Conservation (phyloP, 345 rosid species). For the Gossypium longicalyx region DNA sequence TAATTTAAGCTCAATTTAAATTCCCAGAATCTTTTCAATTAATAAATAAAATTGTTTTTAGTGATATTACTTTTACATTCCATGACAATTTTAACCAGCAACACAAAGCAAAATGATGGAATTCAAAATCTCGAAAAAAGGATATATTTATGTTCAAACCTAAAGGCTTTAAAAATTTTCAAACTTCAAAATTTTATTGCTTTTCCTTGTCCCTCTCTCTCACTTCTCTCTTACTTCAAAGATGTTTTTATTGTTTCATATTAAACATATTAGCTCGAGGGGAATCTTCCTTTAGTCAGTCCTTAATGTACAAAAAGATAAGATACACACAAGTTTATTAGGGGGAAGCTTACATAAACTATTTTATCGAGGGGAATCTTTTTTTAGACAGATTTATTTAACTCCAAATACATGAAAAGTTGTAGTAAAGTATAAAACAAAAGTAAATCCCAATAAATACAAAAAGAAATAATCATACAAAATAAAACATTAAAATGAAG, state of each 20-base stretch:
- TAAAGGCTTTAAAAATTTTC: no score
- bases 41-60: background rate
- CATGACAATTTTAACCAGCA: background rate
- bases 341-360: slow-evolving; percentile 30
- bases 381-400: slow-evolving; percentile 24
- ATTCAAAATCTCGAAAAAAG: no score
- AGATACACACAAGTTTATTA: slow-evolving; percentile 33
- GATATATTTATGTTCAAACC: no score
- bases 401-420: background rate
- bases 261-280: slow-evolving; percentile 12
- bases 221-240: no score
- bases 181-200: no score
- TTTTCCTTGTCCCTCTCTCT: no score
- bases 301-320: slow-evolving; percentile 35
- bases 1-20: background rate
- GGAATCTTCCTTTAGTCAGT: slow-evolving; percentile 17
- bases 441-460: slow-evolving; percentile 33
- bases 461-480: background rate
- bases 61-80: background rate
- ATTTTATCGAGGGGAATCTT: no score
- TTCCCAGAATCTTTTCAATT: background rate
- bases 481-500: background rate
- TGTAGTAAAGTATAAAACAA: slow-evolving; percentile 16
- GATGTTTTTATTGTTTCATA: no score
- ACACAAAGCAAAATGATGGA: no score